Evolutionary conservation across 2,329 filamentous ascomycete species (phyloP), one percentile per base, ranked within the genome.

Genomic region (Sphaerostilbella broomeana): DNA sequence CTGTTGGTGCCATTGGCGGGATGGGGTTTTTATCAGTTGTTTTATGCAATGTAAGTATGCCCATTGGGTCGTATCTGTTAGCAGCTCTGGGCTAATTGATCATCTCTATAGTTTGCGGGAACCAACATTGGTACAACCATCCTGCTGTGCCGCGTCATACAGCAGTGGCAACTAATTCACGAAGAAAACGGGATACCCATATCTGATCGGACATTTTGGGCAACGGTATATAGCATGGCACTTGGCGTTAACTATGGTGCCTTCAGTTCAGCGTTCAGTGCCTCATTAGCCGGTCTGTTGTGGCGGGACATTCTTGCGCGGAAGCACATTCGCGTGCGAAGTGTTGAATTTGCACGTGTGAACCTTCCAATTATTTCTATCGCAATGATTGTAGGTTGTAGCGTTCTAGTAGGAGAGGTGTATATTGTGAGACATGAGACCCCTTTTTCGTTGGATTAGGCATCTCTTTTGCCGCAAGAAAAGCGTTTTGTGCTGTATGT

Each of bases 81-180:
- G 2, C 16, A 13, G 27, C 26, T 41, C 24, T 35, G 21, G 9
- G 10, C 3, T 5, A 11, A 17, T 16, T 15, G 18, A 44, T 47
- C 33, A 4, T 33, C 11, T 28, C 20, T 22, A 18, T 17, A 86
- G 80, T 86, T 86, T 49, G 79, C 83, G 0, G 83, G 83, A 13
- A 86, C 83, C 2, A 86, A 86, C 47, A 86, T 86, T 37, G 82
- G 83, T 22, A 84, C 82, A 0, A 81, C 82, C 0, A 86, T 87
- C 51, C 72, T 86, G 1, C 67, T 86, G 1, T 84, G 74, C 7
- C 77, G 82, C 3, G 72, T 86, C 6, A 74, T 86, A 9, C 82
- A 86, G 54, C 64, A 74, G 0, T 86, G 83, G 83, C 64, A 75
- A 46, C 51, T 62, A 2, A 83, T 86, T 27, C 77, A 81, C 47